Evolutionary conservation across 1,139 yeast genomes (phyloP).

Genomic region (Magnusiomyces paraingens): DNA sequence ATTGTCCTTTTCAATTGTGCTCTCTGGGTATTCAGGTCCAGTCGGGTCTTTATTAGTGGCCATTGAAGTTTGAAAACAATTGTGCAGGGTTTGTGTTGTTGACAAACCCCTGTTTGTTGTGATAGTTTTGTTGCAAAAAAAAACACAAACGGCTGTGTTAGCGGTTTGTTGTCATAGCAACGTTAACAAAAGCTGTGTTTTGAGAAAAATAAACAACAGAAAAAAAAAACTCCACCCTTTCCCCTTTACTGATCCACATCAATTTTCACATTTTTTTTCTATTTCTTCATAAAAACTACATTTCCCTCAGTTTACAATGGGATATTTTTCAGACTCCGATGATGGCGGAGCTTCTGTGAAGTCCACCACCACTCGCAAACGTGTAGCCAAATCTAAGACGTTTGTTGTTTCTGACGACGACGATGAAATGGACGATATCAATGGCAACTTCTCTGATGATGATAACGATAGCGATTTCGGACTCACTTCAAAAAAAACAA

Average conservation of each 20-base stretch:
- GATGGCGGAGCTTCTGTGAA: slow-evolving; percentile 1
- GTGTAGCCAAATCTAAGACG: slow-evolving; percentile 6
- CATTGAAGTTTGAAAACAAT: background rate
- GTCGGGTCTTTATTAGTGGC: background rate
- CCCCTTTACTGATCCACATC: too few relatives aligned
- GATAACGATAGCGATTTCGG: slow-evolving; percentile 22
- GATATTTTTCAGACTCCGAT: slow-evolving; percentile 12
- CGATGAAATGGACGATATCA: slow-evolving; percentile 1
- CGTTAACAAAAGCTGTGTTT: too few relatives aligned
- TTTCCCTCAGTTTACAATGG: background rate
- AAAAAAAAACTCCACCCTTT: too few relatives aligned
- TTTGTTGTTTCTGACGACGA: slow-evolving; percentile 7
- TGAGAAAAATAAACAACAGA: too few relatives aligned
- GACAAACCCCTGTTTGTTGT: too few relatives aligned
- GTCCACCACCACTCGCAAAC: slow-evolving; percentile 4
- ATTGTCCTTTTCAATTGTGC: background rate
- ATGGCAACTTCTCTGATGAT: slow-evolving; percentile 8
- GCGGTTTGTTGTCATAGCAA: too few relatives aligned
- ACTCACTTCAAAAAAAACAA: slow-evolving; percentile 2
- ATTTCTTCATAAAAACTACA: background rate
- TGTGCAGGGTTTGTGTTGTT: background rate
- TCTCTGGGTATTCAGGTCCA: background rate
- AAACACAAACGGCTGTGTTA: too few relatives aligned
- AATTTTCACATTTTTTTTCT: too few relatives aligned
- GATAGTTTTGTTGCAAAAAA: too few relatives aligned